These are phyloP conservation scores for Anthracocystis panici-leucophaei DNA, from an alignment of 1,284 basidiomycete species.

Conservation along the genomic window DNA sequence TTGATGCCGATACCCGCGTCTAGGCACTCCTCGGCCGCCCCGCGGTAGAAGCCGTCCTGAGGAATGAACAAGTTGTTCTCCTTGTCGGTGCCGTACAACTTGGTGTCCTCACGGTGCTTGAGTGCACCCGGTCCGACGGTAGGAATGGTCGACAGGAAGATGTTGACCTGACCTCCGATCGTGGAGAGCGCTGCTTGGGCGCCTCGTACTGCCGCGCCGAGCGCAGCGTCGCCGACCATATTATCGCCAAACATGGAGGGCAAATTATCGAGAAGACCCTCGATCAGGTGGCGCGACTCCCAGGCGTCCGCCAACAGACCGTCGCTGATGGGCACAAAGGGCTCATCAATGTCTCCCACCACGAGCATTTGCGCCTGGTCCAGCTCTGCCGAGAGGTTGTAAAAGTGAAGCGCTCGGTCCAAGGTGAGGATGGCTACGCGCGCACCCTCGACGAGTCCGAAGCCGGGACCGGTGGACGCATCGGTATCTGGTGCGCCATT, in stretches of 20 bases:
- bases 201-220: slow-evolving; percentile 79
- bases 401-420: slow-evolving; percentile 86
- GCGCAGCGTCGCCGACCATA: slow-evolving; percentile 75
- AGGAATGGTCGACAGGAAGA: slow-evolving; percentile 85
- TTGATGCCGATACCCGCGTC: slow-evolving; percentile 91
- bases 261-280: slow-evolving; percentile 77
- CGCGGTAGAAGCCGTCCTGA: slow-evolving; percentile 81
- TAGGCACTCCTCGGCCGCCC: slow-evolving; percentile 86
- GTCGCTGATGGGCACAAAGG: slow-evolving; percentile 83
- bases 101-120: slow-evolving; percentile 76
- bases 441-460: slow-evolving; percentile 66
- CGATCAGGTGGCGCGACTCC: slow-evolving; percentile 77
- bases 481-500: slow-evolving; percentile 46
- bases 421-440: slow-evolving; percentile 82
- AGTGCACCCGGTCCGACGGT: slow-evolving; percentile 82
- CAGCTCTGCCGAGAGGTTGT: slow-evolving; percentile 82
- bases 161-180: slow-evolving; percentile 85
- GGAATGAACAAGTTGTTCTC: slow-evolving; percentile 84
- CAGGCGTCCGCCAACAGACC: slow-evolving; percentile 84
- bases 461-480: slow-evolving; percentile 50
- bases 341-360: slow-evolving; percentile 88
- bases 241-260: slow-evolving; percentile 77
- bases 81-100: slow-evolving; percentile 88
- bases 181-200: slow-evolving; percentile 79
- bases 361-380: slow-evolving; percentile 80